phyloP scores from a whole-genome alignment of 306 rosid genomes.

The Acacia confusa region DNA sequence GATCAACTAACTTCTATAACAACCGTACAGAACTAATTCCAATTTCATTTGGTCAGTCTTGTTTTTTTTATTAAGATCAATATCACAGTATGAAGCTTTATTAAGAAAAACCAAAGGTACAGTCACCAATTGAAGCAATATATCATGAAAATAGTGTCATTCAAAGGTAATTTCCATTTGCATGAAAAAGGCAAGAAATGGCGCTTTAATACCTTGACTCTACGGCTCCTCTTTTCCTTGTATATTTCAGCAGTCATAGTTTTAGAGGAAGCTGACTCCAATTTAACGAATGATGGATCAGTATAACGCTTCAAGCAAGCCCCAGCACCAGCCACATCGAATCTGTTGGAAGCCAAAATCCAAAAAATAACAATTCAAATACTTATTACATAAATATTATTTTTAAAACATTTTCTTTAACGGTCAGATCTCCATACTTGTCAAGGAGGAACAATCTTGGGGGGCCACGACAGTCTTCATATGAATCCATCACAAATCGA shows the following conservation, averaged over 20 bases:
- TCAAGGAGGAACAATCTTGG: slow-evolving; percentile 92
- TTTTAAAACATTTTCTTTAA: background rate
- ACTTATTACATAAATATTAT: background rate
- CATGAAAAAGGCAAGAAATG: background rate
- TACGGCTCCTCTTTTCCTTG: slow-evolving; percentile 77
- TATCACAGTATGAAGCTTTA: slow-evolving; percentile 12
- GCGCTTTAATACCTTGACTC: slow-evolving; percentile 65
- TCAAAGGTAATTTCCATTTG: background rate
- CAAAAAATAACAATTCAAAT: slow-evolving; percentile 18
- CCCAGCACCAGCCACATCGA: slow-evolving; percentile 98
- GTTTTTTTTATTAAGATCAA: background rate
- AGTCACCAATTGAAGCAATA: slow-evolving; percentile 11
- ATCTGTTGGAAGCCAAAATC: slow-evolving; percentile 63
- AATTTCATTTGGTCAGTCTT: background rate
- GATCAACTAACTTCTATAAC: background rate
- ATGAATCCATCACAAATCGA: slow-evolving; percentile 93
- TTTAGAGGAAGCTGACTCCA: slow-evolving; percentile 55
- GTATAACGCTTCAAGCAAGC: slow-evolving; percentile 94
- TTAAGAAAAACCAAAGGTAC: background rate
- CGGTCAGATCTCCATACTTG: slow-evolving; percentile 61
- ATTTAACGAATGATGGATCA: slow-evolving; percentile 87
- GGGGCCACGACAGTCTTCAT: slow-evolving; percentile 93
- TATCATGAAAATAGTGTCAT: background rate
- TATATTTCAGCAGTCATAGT: slow-evolving; percentile 40
- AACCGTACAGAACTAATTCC: background rate